Percentiles rank a stretch among this genome's conserved stretches.
Evolutionary conservation across 2,329 filamentous ascomycete genomes (phyloP).

Genomic region (Botrytis elliptica): DNA sequence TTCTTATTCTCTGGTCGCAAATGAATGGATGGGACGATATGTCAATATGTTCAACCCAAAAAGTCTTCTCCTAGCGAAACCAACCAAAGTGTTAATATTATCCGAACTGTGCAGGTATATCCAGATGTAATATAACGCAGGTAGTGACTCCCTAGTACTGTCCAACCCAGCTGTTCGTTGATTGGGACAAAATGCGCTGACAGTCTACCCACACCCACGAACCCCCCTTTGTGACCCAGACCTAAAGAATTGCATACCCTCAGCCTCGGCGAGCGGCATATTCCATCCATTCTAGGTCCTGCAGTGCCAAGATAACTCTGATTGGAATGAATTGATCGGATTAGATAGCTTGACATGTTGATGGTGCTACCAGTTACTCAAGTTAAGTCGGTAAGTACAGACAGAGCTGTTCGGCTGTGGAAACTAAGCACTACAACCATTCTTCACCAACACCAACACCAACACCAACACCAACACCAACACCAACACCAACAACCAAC

Average conservation of each 20-base stretch:
- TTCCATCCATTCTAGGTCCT: constrained; percentile 9
- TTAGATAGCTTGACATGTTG: constrained; percentile 8
- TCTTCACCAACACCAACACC: neutral
- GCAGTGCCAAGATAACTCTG: constrained; percentile 8
- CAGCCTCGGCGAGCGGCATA: constrained; percentile 21
- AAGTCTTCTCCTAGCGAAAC: neutral
- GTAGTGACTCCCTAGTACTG: neutral
- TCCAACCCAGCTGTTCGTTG: neutral
- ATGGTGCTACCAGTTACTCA: neutral
- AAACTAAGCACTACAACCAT: neutral
- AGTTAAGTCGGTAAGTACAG: neutral
- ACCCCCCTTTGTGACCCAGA: constrained; percentile 9
- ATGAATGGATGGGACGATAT: neutral
- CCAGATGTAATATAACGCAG: neutral
- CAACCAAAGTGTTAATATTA: neutral
- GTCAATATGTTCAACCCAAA: neutral
- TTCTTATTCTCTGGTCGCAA: constrained; percentile 1
- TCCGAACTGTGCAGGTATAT: neutral
- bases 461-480: too few relatives aligned
- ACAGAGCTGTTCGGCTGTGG: neutral
- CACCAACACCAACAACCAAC: neutral
- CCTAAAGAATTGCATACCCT: constrained; percentile 2
- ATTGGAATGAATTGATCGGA: neutral
- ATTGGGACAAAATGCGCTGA: neutral
- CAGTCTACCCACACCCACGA: neutral